Conservation (phyloP, 345 rosid genomes). For the Hibiscus syriacus region DNA sequence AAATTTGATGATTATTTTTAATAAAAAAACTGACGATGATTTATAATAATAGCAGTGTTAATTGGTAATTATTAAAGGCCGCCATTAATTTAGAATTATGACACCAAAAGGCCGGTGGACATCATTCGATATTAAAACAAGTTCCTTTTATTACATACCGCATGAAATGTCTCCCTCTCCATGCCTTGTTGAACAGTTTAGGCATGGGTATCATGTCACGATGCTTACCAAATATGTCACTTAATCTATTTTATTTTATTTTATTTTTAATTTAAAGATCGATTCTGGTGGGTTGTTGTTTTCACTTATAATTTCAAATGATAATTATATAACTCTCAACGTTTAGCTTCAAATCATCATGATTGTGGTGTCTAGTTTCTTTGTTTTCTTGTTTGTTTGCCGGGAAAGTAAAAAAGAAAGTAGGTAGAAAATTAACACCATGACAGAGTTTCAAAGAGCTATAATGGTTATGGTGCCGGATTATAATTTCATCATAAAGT, state of each 20-base stretch:
- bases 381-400: slow-evolving; percentile 14
- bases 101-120: slow-evolving; percentile 1
- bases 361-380: not conserved
- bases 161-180: slow-evolving; percentile 85
- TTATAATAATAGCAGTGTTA: not conserved
- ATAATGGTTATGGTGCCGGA: slow-evolving; percentile 51
- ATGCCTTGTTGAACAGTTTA: slow-evolving; percentile 52
- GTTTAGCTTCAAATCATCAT: slow-evolving; percentile 19
- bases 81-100: slow-evolving; percentile 7
- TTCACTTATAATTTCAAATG: slow-evolving; percentile 7
- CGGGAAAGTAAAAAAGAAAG: slow-evolving; percentile 11
- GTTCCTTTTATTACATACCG: slow-evolving; percentile 44
- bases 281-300: slow-evolving; percentile 29
- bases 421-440: slow-evolving; percentile 28
- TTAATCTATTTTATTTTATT: not conserved
- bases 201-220: slow-evolving; percentile 69
- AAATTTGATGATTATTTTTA: not conserved
- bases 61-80: not conserved
- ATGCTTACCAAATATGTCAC: slow-evolving; percentile 34
- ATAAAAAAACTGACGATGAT: not conserved
- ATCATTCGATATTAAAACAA: slow-evolving; percentile 26
- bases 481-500: slow-evolving; percentile 59
- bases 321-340: not conserved
- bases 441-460: slow-evolving; percentile 33
- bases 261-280: not conserved